These are phyloP conservation scores for Geotrichum histeridarum DNA, from an alignment of 1,139 yeast genomes.

Conservation along the genomic window DNA sequence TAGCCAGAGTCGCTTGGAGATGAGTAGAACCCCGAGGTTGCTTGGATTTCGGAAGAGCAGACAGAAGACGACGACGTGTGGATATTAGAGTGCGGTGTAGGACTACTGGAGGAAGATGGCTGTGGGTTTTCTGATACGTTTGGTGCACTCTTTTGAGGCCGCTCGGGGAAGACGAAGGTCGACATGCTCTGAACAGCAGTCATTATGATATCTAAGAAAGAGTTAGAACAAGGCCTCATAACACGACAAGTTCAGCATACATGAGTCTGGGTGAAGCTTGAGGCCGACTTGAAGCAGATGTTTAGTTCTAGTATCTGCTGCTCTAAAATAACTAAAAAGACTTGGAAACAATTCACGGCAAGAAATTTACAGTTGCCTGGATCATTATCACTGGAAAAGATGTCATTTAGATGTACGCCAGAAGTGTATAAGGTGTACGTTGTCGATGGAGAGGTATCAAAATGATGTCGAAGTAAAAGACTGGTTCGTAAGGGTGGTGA, in stretches of 20 bases:
- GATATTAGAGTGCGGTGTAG: neutral
- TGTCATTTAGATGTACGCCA: slow-evolving; percentile 4
- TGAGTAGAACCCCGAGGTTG: neutral
- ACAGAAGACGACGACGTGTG: slow-evolving; percentile 2
- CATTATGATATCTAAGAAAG: neutral
- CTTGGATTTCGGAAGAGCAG: neutral
- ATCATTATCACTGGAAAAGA: slow-evolving; percentile 1
- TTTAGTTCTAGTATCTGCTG: neutral
- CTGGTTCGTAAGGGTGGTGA: slow-evolving; percentile 1
- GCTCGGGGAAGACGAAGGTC: slow-evolving; percentile 14
- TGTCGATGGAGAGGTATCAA: neutral
- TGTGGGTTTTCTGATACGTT: slow-evolving; percentile 9
- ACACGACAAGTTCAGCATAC: no score
- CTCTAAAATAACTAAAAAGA: neutral
- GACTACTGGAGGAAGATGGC: neutral
- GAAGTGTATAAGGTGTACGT: neutral
- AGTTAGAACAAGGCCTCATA: neutral
- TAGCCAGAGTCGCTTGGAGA: slow-evolving; percentile 10
- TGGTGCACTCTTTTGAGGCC: slow-evolving; percentile 1
- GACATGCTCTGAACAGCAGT: slow-evolving; percentile 16
- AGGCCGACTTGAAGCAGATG: neutral
- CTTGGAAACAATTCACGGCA: slow-evolving; percentile 3
- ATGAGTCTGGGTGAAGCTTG: neutral
- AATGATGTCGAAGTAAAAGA: neutral
- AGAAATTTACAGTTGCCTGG: neutral